Percentiles rank a stretch among this genome's conserved stretches.
These are phyloP conservation scores for Pichia sp. DNA, from an alignment of 1,139 yeast genomes.

Conservation along the genomic window DNA sequence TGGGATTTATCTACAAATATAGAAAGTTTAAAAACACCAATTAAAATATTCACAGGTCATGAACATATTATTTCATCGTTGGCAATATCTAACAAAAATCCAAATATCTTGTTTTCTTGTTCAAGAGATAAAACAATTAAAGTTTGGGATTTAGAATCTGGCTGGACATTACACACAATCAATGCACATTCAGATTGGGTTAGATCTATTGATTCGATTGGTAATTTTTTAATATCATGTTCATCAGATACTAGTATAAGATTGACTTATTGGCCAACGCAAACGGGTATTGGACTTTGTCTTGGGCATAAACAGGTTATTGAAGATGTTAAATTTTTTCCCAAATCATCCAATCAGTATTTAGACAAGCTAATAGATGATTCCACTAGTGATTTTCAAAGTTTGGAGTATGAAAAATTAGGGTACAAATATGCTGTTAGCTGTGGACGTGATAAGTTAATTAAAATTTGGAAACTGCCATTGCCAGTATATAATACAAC, in stretches of 20 bases:
- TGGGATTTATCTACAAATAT: conserved; percentile 20
- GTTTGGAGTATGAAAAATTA: conserved; percentile 30
- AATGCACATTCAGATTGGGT: conserved; percentile 91
- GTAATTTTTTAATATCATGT: conserved; percentile 60
- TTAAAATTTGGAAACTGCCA: conserved; percentile 73
- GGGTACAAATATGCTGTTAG: conserved; percentile 69
- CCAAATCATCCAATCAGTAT: conserved; percentile 41
- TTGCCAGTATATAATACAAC: conserved; percentile 49
- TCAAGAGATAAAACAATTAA: conserved; percentile 72
- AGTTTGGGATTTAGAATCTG: conserved; percentile 70
- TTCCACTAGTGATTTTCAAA: conserved; percentile 2
- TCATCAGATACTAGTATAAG: conserved; percentile 78
- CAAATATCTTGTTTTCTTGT: conserved; percentile 52
- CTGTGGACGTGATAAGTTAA: conserved; percentile 72
- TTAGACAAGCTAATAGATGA: conserved; percentile 39
- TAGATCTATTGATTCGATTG: conserved; percentile 41
- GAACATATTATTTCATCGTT: conserved; percentile 78
- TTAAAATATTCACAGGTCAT: conserved; percentile 76
- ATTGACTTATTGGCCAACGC: conserved; percentile 53
- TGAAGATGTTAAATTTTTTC: conserved; percentile 67
- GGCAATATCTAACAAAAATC: conserved; percentile 41
- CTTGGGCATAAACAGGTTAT: conserved; percentile 81
- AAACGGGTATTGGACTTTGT: conserved; percentile 62
- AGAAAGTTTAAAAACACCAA: conserved; percentile 31
- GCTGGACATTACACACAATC: conserved; percentile 60